Base-by-base conservation (phyloP, 2,329 filamentous ascomycete species). In the Calonectria pteridis region DNA sequence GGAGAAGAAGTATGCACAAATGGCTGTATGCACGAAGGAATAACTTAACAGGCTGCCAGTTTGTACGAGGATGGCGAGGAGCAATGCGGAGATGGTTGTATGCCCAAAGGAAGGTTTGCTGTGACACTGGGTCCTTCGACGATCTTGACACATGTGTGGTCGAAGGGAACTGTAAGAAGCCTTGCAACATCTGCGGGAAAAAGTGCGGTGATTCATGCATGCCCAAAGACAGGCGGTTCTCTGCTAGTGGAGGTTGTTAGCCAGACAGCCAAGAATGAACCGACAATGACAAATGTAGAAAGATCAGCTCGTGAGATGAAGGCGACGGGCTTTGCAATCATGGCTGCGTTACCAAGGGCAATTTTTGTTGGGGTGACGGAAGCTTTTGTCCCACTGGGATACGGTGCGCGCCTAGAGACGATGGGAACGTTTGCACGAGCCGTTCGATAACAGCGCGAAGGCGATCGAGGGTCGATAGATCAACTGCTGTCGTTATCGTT, bases 191-290 rank as follows among this genome's bases (percentile, higher is more conserved):
- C 23, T 11, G 16, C 9, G 49, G 28, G 23, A 23, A 51, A 4
- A 28, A 51, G 49, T 51, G 49, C 49, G 49, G 49, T 13, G 49
- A 51, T 13, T 23, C 13, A 5, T 71, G 68, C 50, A 71, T 71
- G 18, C 59, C 68, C 23, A 10, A 37, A 9, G 65, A 13, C 28
- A 62, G 28, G n/a, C n/a, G n/a, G n/a, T n/a, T 28, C 13, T 35
- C 2, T 71, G 59, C 68, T 71, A n/a, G n/a, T n/a, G n/a, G n/a
- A n/a, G n/a, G n/a, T 18, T 73, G 37, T n/a, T 73, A 65, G n/a
- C n/a, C 37, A 20, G 20, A 31, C 2, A 55, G 55, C 10, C 35
- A 69, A 14, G 63, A 68, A 18, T 73, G 68, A 35, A 62, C 59
- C 33, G 23, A 66, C 10, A 50, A 35, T 23, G 65, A 59, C 37